Conservation (phyloP, 768 basidiomycete genomes). For the Goffeauzyma gilvescens region DNA sequence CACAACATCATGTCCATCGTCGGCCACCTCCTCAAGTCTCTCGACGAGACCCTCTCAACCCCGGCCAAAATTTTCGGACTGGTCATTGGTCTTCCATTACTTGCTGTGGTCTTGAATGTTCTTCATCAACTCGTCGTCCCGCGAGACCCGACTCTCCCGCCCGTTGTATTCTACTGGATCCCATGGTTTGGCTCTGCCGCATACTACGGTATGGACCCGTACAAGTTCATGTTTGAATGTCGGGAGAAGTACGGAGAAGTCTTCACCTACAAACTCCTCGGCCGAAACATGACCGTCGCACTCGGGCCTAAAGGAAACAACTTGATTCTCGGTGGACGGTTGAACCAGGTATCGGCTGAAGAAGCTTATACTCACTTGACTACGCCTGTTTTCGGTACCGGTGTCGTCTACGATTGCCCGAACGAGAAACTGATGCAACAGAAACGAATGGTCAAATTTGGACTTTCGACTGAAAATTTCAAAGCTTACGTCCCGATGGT, state of each 20-base stretch:
- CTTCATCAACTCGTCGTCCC: constrained; percentile 42
- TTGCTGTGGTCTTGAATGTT: background rate
- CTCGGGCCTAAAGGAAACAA: constrained; percentile 83
- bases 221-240: constrained; percentile 64
- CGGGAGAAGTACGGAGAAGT: constrained; percentile 72
- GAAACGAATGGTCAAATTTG: constrained; percentile 91
- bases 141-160: constrained; percentile 53
- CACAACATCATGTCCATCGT: background rate
- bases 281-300: constrained; percentile 74
- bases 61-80: too few species aligned
- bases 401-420: constrained; percentile 91
- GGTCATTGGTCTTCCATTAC: background rate
- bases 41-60: background rate
- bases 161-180: constrained; percentile 79
- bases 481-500: constrained; percentile 65
- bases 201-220: constrained; percentile 75
- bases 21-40: background rate
- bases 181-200: constrained; percentile 80
- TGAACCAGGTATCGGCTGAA: constrained; percentile 78
- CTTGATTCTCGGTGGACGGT: constrained; percentile 82
- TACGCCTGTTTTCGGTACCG: constrained; percentile 88
- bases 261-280: constrained; percentile 86
- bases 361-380: constrained; percentile 85
- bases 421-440: constrained; percentile 97
- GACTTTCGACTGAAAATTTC: constrained; percentile 79